Evolutionary conservation across 202 grass and related monocot genomes (phyloP), one percentile per base, ranked within the genome.

Genomic region (Zizania palustris): DNA sequence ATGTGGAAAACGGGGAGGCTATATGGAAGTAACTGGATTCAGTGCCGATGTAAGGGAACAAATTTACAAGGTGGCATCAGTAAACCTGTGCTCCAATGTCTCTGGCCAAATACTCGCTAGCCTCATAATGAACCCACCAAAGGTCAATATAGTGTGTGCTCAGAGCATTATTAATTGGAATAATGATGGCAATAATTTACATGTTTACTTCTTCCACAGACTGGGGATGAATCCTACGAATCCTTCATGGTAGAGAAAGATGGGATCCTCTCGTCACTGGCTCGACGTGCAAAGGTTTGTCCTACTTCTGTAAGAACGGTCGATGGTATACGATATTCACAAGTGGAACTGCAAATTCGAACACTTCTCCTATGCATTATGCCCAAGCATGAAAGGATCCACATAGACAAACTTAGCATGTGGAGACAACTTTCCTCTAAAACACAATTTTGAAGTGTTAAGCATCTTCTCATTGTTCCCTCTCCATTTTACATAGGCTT

Each of bases 1-100:
- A 93, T 99, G 89, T 80, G 96, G 96, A 75, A 99, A 99, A 90
- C 82, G 92, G 80, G 96, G 92, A 57, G 96, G 96, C 39, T 99
- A 99, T 78, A 99, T 99, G 96, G 96, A 98, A 76, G 67, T 95
- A 83, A 98, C 89, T 78, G 96, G 91, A 58, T 98, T 98, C 75
- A 87, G 72, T 85, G 85, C 91, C 57, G 89, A 90, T 73, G 96
- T 98, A 72, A 86, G 91, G 89, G 96, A 95, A 58, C 96, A 98
- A 67, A 95, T 98, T 79, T 98, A 98, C 87, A 98, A 98, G 71
- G 85, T 98, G 59, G 87, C 96, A 84, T 98, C 96, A 78, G 91
- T 98, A 85, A 95, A 98, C 81, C 86, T 98, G 3, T 98, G 96
- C 69, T 95, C 91, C 45, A 98, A 98, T 39, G 65, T 98, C 48